These are phyloP conservation scores for Piper betle DNA, from an alignment of 164 flowering plant species.

Conservation along the genomic window DNA sequence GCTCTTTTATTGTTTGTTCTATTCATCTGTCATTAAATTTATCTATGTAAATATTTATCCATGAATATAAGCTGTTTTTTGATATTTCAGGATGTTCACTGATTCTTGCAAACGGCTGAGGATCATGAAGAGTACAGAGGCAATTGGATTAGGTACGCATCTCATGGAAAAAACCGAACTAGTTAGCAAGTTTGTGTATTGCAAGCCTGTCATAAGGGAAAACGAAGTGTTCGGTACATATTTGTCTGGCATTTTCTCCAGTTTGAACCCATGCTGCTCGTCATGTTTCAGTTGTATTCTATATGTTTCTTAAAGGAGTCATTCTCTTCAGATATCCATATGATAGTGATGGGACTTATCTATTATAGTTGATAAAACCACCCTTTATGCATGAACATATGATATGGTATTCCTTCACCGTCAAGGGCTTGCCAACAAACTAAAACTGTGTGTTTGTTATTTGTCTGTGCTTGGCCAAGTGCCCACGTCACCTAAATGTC, in stretches of 20 bases:
- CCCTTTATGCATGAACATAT: not conserved
- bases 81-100: slow-evolving; percentile 53
- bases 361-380: not conserved
- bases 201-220: not conserved
- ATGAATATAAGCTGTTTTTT: slow-evolving; percentile 4
- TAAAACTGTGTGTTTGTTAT: not conserved
- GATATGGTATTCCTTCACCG: not conserved
- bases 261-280: too few relatives aligned
- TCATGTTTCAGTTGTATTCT: not conserved
- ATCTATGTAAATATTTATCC: not conserved
- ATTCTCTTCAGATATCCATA: not conserved
- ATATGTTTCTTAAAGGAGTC: not conserved
- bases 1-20: not conserved
- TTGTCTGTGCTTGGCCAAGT: not conserved
- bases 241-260: too few relatives aligned
- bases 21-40: too few relatives aligned
- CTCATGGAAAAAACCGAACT: not conserved
- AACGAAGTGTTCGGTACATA: not conserved
- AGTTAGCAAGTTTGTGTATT: not conserved
- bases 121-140: slow-evolving; percentile 74
- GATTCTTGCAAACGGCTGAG: slow-evolving; percentile 52
- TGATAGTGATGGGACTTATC: not conserved
- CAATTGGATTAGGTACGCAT: slow-evolving; percentile 62
- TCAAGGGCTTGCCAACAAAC: not conserved
- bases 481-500: too few relatives aligned